Evolutionary conservation across 371 early-diverging fungal species (phyloP), one percentile per base, ranked within the genome.

Genomic region (Blakeslea trispora): DNA sequence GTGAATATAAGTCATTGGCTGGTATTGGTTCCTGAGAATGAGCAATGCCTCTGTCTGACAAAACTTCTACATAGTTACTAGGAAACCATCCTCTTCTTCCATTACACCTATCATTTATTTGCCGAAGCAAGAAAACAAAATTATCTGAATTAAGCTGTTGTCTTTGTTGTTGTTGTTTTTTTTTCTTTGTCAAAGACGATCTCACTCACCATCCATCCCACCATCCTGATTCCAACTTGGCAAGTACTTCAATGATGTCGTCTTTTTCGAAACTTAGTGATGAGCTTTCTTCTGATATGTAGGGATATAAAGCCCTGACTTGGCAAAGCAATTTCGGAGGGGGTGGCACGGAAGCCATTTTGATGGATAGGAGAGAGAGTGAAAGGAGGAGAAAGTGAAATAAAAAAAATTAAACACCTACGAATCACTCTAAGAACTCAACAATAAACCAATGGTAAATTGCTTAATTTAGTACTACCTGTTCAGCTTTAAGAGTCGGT

Each of bases 221-320:
- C 96, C 96, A 95, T 7, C 96, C 96, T 2, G 91, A 85, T 55
- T 89, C 87, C 52, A 92, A 86, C 58, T 87, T 85, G 2, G 87
- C 75, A 24, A 91, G 76, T 6, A 95, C 95, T 64, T 91, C 85
- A 61, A 94, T 88, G 23, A 84, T 71, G 59, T 93, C 94, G 51
- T 89, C 92, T 55, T 82, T 77, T 22, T 81, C 64, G 61, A 95
- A 93, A 23, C 81, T 75, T 51, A 95, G 76, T n/a, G 86, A 82
- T 34, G 87, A 75, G 49, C 74, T 68, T 46, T 83, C 93, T 23
- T 84, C 72, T 31, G 90, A 83, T 43, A 79, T 69, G 69, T 90
- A 94, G 60, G 91, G 84, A 63, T 94, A 87, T 21, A 95, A 61
- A 31, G 93, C 95, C 53, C 66, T 58, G 11, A 77, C 77, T 45